Base-by-base conservation (phyloP, 192 early-diverging fungal species). In the Backusella westeae region DNA sequence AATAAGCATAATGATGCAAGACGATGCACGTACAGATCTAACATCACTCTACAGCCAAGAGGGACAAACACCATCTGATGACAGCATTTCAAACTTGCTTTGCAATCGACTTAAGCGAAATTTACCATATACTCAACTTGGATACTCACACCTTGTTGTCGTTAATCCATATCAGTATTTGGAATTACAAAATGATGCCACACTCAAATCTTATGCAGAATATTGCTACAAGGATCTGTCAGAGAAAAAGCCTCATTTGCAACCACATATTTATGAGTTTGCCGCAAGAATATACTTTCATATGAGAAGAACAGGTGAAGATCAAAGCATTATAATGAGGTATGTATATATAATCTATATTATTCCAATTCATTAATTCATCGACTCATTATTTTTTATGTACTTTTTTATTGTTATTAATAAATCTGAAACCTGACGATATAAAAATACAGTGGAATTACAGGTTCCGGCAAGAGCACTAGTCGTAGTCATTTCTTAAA, bases 391-490 rank as follows among this genome's bases (percentile, higher is more conserved):
- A 3, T 21, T 36, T 65, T 35, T 70, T 41, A 53, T 42, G n/a
- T 66, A 46, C 19, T 49, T 29, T 29, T 21, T 35, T 67, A 35
- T 56, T 59, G 26, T 32, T 36, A 53, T 34, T 21, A 21, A n/a
- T 79, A 41, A 34, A 75, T 66, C 14, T 56, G 38, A 42, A 72
- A 56, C 68, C 32, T 71, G 6, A 23, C 19, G 38, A 34, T 46
- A 15, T 34, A 46, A 42, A 49, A 35, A n/a, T 34, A 26, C 34
- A 95, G 94, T 73, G 97, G 97, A 41, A 90, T 95, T 68, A 89
- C 89, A 41, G 97, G 95, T 6, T 92, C 91, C 38, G 96, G 97
- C 49, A 98, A 98, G 75, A 87, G 94, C 1, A 89, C 90, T 34
- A 85, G 90, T 2, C 87, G 89, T 21, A 82, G 82, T 3, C 91